Base-by-base conservation (phyloP, 225 moss, liverwort and hornwort genomes). In the Ulota crispa region DNA sequence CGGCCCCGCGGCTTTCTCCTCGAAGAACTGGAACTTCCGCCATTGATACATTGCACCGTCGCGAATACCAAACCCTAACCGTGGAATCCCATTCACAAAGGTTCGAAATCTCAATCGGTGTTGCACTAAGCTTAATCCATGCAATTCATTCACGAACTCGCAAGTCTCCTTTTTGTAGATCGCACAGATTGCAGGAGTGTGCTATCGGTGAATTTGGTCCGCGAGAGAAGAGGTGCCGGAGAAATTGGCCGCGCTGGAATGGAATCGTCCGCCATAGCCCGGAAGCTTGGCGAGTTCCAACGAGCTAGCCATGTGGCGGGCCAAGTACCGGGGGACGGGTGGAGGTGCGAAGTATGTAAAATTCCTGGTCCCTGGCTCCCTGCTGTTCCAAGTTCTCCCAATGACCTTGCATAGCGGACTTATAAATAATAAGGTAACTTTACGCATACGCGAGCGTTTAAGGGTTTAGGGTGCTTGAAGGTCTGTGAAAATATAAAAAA, bases 21-120 rank as follows among this genome's bases (percentile, higher is more conserved):
- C 96, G 83, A 99, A 99, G 84, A 99, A 99, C 87, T 96, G 96
- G 57, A 91, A 96, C 69, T 89, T 96, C 77, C 90, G 78, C 99
- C 94, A 96, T 85, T 96, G 96, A 95, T 94, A 95, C 98, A 98
- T 98, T 32, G 65, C 65, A 24, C 65, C 4, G 47, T 5, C 18
- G 9, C 61, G 18, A 61, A 37, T 8, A 41, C 15, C 6, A 82
- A 80, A 66, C 30, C 50, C 68, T 85, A 82, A 42, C 9, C 53
- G 63, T 27, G 26, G 20, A 55, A 60, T 43, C 28, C 55, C 78
- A 74, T 68, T 75, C 79, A 72, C 72, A 6, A 30, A 50, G 54
- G 55, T 16, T 36, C 36, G 6, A 5, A 30, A 30, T 28, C 9
- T 24, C 12, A 20, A 67, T 54, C 36, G 12, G 11, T 27, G 54